Evolutionary conservation across 768 basidiomycete species (phyloP).

Genomic region (Serendipita vermifera): DNA sequence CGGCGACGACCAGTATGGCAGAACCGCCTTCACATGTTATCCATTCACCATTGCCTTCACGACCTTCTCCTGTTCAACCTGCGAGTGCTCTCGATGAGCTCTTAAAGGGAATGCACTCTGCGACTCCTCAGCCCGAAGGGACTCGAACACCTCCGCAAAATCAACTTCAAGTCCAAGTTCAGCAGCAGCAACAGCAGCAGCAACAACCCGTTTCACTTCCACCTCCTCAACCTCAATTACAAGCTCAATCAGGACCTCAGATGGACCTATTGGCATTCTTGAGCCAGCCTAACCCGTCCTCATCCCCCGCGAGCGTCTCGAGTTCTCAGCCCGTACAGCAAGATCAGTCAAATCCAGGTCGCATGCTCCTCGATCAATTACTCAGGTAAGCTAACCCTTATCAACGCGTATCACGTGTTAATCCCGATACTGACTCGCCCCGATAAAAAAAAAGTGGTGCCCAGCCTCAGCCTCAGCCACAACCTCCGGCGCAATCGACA

Average conservation of each 20-base stretch:
- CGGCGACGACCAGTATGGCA: background rate
- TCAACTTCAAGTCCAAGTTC: background rate
- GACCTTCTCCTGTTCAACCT: background rate
- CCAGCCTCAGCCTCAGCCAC: no score
- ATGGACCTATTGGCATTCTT: slow-evolving; percentile 3
- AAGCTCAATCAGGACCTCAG: background rate
- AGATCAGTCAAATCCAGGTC: slow-evolving; percentile 11
- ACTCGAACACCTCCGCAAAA: background rate
- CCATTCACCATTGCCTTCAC: slow-evolving; percentile 1
- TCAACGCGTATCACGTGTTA: background rate
- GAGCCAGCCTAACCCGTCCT: background rate
- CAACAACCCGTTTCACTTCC: background rate
- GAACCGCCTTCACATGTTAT: slow-evolving; percentile 4
- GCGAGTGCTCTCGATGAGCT: background rate
- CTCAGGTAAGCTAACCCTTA: background rate
- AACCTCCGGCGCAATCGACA: slow-evolving; percentile 7
- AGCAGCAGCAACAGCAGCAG: no score
- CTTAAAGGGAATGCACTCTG: background rate
- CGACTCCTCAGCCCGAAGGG: background rate
- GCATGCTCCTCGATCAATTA: slow-evolving; percentile 2
- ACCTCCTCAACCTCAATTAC: background rate
- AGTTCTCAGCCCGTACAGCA: background rate
- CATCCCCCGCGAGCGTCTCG: slow-evolving; percentile 1
- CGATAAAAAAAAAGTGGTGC: no score
- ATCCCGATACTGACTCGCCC: no score